Conservation (phyloP, 768 basidiomycete species). For the Daedalea quercina region DNA sequence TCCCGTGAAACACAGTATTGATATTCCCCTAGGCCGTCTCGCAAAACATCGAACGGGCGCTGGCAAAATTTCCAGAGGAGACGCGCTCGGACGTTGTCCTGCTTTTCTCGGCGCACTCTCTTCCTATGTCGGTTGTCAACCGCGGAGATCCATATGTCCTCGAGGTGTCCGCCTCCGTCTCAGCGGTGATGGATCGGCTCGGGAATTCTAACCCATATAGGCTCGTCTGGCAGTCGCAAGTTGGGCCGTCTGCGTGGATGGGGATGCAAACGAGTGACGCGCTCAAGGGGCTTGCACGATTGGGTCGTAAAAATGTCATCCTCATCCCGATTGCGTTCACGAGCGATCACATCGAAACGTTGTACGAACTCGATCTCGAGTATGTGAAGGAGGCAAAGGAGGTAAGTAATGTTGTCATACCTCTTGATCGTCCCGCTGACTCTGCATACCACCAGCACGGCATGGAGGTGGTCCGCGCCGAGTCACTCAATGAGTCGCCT, state of each 20-base stretch:
- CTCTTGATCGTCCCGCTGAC: not conserved
- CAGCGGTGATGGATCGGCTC: constrained; percentile 87
- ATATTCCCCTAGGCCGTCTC: constrained; percentile 65
- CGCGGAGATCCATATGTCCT: constrained; percentile 96
- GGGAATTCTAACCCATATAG: constrained; percentile 81
- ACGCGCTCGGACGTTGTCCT: constrained; percentile 71
- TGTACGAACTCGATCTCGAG: constrained; percentile 94
- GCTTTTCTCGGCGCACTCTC: constrained; percentile 94
- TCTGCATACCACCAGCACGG: constrained; percentile 57
- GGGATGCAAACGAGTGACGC: constrained; percentile 93
- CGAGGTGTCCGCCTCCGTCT: constrained; percentile 92
- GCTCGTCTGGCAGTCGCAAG: constrained; percentile 96
- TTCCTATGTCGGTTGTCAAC: constrained; percentile 98
- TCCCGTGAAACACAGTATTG: too few species aligned
- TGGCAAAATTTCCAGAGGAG: constrained; percentile 70
- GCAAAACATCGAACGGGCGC: constrained; percentile 77
- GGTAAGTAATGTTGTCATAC: constrained; percentile 39
- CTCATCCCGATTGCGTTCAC: constrained; percentile 97
- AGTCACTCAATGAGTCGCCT: constrained; percentile 91
- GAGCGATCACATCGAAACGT: constrained; percentile 97
- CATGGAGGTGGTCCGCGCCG: constrained; percentile 82
- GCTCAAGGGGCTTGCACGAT: constrained; percentile 75
- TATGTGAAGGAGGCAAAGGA: constrained; percentile 87
- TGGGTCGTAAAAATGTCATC: constrained; percentile 71
- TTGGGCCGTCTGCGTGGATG: constrained; percentile 97